phyloP scores from a whole-genome alignment of 2,329 filamentous ascomycete genomes.

The Penicillium sp. region DNA sequence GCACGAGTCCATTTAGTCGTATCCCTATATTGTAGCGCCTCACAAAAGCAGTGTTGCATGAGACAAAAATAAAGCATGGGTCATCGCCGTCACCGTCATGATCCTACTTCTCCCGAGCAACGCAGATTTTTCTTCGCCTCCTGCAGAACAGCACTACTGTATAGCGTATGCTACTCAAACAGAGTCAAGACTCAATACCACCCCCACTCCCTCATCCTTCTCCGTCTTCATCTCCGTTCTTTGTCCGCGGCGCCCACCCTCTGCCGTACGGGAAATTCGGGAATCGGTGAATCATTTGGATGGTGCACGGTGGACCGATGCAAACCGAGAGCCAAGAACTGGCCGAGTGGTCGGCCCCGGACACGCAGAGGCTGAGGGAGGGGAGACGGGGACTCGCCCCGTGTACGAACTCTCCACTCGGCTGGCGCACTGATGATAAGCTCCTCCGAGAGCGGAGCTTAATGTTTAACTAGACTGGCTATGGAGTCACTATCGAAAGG shows the following conservation, averaged over 20 bases:
- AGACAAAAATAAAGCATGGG: background rate
- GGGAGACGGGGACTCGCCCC: background rate
- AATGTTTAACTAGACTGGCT: background rate
- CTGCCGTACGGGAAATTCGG: background rate
- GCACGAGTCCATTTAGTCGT: background rate
- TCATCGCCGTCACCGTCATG: background rate
- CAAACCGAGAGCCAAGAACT: conserved; percentile 18
- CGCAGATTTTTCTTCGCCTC: background rate
- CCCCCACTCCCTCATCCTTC: background rate
- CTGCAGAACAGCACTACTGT: background rate
- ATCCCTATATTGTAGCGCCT: background rate
- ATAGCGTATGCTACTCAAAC: background rate
- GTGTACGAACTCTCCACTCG: background rate
- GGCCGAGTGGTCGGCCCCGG: background rate
- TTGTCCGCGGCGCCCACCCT: background rate
- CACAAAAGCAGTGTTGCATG: background rate
- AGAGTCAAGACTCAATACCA: too few species aligned
- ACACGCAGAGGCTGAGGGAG: background rate
- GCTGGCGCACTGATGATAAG: conserved; percentile 6
- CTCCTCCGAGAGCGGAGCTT: conserved; percentile 1
- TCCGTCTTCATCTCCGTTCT: conserved; percentile 1
- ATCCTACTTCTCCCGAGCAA: background rate
- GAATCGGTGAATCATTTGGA: background rate
- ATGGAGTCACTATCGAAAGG: background rate
- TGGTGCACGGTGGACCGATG: conserved; percentile 1